Evolutionary conservation across 257 asterid genomes (phyloP).

Genomic region (Euphrasia confusa): DNA sequence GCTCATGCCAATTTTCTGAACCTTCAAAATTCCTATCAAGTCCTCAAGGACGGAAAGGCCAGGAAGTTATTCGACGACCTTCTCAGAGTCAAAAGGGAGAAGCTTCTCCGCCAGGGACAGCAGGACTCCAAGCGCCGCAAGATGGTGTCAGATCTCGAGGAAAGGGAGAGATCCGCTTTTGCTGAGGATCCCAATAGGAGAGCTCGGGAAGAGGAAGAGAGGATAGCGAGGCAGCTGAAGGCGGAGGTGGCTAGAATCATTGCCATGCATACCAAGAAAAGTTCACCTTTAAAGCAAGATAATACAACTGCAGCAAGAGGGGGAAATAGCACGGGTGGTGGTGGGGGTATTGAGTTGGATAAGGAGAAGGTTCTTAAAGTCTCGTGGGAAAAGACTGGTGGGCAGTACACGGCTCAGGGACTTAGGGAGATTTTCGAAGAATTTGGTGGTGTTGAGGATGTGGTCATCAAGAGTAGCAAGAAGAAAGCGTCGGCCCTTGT

Average conservation of each 20-base stretch:
- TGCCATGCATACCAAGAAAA: conserved; percentile 42
- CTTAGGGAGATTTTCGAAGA: conserved; percentile 56
- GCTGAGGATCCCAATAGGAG: conserved; percentile 35
- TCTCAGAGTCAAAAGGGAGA: conserved; percentile 54
- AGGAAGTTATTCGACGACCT: conserved; percentile 70
- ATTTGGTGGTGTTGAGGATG: conserved; percentile 84
- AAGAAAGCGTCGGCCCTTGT: conserved; percentile 85
- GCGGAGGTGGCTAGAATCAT: conserved; percentile 64
- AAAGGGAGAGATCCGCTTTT: conserved; percentile 62
- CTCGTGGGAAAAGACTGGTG: conserved; percentile 82
- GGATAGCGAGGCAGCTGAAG: conserved; percentile 45
- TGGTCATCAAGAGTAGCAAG: conserved; percentile 65
- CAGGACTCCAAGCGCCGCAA: conserved; percentile 65
- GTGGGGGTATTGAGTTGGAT: conserved; percentile 41
- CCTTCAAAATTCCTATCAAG: conserved; percentile 57
- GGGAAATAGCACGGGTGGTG: conserved; percentile 22
- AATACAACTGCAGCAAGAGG: background rate
- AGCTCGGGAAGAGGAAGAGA: conserved; percentile 62
- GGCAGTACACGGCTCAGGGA: conserved; percentile 56
- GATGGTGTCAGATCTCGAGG: conserved; percentile 82
- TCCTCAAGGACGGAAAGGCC: conserved; percentile 66
- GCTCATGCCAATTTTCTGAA: conserved; percentile 58
- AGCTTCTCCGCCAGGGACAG: conserved; percentile 49
- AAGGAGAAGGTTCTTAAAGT: conserved; percentile 78
- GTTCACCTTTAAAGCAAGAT: conserved; percentile 34